These are phyloP conservation scores for Silene latifolia DNA, from an alignment of 148 eudicot genomes.

Conservation along the genomic window DNA sequence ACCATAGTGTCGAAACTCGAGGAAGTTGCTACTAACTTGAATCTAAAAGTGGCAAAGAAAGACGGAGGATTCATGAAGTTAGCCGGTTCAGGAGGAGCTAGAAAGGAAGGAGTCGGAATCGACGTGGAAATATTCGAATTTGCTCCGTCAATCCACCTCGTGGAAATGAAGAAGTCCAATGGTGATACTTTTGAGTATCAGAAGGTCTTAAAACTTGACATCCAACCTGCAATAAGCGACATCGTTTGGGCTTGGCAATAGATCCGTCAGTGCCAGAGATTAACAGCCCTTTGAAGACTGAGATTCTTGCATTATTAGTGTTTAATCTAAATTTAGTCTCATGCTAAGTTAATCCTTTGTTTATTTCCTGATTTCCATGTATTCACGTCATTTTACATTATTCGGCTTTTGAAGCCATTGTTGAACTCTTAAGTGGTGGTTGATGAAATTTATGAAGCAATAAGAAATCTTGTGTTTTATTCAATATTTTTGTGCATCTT, in stretches of 20 bases:
- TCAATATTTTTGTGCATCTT: background rate
- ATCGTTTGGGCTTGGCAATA: slow-evolving; percentile 65
- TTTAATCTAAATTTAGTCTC: slow-evolving; percentile 10
- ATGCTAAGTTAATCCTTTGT: slow-evolving; percentile 1
- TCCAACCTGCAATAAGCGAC: slow-evolving; percentile 58
- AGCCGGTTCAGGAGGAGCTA: slow-evolving; percentile 22
- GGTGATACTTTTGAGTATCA: slow-evolving; percentile 60
- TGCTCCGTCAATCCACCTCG: slow-evolving; percentile 43
- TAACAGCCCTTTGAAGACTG: slow-evolving; percentile 13
- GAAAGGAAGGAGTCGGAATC: slow-evolving; percentile 26
- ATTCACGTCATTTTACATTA: background rate
- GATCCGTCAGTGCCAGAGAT: background rate
- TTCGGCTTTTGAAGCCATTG: slow-evolving; percentile 5
- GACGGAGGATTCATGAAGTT: slow-evolving; percentile 46
- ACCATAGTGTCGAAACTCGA: slow-evolving; percentile 50
- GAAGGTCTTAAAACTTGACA: slow-evolving; percentile 38
- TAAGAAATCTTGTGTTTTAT: background rate
- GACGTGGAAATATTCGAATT: slow-evolving; percentile 57
- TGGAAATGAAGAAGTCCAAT: slow-evolving; percentile 46
- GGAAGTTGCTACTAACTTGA: slow-evolving; percentile 43
- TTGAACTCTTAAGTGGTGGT: slow-evolving; percentile 2
- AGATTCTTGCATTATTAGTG: slow-evolving; percentile 20
- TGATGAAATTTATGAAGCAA: background rate
- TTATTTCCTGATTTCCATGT: background rate
- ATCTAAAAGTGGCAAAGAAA: slow-evolving; percentile 42